A percentile compares a stretch with the other conserved stretches of the same genome.
Evolutionary conservation across 768 basidiomycete species (phyloP).

Genomic region (Mycena vulgaris): DNA sequence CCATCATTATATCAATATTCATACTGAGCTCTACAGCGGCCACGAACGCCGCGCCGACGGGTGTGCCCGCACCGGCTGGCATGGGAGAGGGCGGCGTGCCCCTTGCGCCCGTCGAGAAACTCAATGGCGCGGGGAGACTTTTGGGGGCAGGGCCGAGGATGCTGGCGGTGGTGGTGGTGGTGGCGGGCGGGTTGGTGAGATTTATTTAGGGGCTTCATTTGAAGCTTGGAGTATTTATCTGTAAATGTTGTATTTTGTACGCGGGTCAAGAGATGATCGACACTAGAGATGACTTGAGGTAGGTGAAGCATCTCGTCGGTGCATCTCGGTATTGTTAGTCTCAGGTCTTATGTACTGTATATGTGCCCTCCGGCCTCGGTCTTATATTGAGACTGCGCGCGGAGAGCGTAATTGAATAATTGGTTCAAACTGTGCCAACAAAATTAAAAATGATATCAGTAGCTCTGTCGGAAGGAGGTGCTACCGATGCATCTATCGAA

Average conservation of each 20-base stretch:
- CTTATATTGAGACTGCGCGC: too few relatives aligned
- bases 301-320: too few relatives aligned
- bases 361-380: too few relatives aligned
- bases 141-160: background rate
- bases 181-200: background rate
- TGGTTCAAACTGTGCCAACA: too few relatives aligned
- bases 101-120: conserved; percentile 22
- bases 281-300: too few relatives aligned
- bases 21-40: conserved; percentile 48
- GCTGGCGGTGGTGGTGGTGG: background rate
- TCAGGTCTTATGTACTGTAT: too few relatives aligned
- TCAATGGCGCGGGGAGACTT: background rate
- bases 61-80: conserved; percentile 40
- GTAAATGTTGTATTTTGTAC: background rate
- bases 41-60: conserved; percentile 59
- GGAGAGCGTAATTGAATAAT: too few relatives aligned
- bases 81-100: conserved; percentile 47
- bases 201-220: background rate
- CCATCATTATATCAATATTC: background rate
- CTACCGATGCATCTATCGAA: too few relatives aligned
- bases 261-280: too few relatives aligned
- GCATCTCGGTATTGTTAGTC: too few relatives aligned
- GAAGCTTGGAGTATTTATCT: background rate
- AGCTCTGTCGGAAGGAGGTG: too few relatives aligned
- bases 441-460: too few relatives aligned